Base-by-base conservation (phyloP, 1,139 yeast genomes). In the Wickerhamomyces sp. region DNA sequence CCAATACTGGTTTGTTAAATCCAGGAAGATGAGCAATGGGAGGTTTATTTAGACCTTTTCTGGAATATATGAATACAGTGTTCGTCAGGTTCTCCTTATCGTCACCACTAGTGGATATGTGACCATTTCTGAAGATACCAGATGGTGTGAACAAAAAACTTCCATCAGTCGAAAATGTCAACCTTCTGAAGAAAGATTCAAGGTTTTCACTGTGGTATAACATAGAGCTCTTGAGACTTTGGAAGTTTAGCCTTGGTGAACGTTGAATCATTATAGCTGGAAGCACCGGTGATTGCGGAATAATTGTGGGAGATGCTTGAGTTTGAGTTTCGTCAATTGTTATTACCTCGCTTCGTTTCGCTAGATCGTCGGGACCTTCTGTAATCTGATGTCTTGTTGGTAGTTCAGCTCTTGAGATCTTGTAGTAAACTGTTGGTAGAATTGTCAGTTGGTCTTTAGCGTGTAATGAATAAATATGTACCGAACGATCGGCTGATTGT, bases 141-240 rank as follows among this genome's bases (percentile, higher is more conserved):
- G 94, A 80, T 0, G 98, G 95, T 0, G 94, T 77, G 15, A 91
- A 61, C 25, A 91, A 61, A 28, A 91, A 58, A 35, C 72, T 67
- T 0, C 99, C 99, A 57, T 93, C 97, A 0, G 96, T 95, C 0
- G 96, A 81, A 52, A 88, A 87, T 1, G 80, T 60, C 39, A 89
- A 66, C 39, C 98, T 64, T 42, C 99, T 68, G 64, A 91, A 91
- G 55, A 93, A 91, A 2, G 96, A 83, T 38, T 87, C 87, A 23
- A 89, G 67, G 0, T 95, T 78, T 51, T 91, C 98, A 41, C 89
- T 78, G 51, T 87, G 93, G 53, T 83, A 88, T 17, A 85, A 54
- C 46, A 62, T 62, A 11, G 70, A 59, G 26, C 56, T 59, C 40
- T 62, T 67, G 28, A 59, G 45, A 14, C 46, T 45, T 5, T 38